Conservation (phyloP, 352 stramenopile species). For the Albugo laibachii region DNA sequence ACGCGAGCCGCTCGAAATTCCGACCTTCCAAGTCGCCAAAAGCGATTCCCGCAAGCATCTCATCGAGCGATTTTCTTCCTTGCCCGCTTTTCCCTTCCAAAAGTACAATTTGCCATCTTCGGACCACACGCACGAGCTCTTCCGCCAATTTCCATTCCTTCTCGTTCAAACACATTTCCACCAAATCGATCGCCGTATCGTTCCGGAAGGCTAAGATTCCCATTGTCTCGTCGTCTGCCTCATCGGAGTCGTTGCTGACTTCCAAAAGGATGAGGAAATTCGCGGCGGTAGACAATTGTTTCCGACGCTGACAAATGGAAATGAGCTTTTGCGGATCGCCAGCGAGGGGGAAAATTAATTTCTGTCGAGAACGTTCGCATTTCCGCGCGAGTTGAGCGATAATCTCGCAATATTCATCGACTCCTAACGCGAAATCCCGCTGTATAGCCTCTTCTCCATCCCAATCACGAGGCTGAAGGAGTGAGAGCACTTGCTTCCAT, state of each 20-base stretch:
- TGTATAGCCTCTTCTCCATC: not conserved
- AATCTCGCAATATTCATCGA: conserved; percentile 58
- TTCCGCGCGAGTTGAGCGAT: conserved; percentile 67
- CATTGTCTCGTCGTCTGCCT: conserved; percentile 2
- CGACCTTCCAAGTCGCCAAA: not conserved
- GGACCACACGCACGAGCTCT: conserved; percentile 59
- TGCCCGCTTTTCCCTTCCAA: conserved; percentile 45
- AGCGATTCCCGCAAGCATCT: conserved; percentile 13
- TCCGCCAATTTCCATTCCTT: conserved; percentile 51
- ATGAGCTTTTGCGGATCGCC: conserved; percentile 54
- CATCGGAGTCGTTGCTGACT: conserved; percentile 7
- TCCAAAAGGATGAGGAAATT: conserved; percentile 73
- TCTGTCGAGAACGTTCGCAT: conserved; percentile 55
- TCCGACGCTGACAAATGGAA: conserved; percentile 29
- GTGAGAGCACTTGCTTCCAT: too few species aligned
- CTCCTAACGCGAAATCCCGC: not conserved
- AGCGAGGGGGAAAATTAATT: conserved; percentile 38
- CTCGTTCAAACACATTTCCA: conserved; percentile 52
- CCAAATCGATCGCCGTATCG: conserved; percentile 32
- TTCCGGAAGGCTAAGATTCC: conserved; percentile 17
- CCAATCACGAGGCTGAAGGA: not conserved
- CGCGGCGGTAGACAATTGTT: conserved; percentile 51
- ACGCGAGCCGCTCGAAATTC: conserved; percentile 44
- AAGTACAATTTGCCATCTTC: conserved; percentile 33
- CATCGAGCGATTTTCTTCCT: conserved; percentile 27